A percentile compares a stretch with the other conserved stretches of the same genome.
Conservation (phyloP, 1,139 yeast genomes). For the Geotrichum siamense region DNA sequence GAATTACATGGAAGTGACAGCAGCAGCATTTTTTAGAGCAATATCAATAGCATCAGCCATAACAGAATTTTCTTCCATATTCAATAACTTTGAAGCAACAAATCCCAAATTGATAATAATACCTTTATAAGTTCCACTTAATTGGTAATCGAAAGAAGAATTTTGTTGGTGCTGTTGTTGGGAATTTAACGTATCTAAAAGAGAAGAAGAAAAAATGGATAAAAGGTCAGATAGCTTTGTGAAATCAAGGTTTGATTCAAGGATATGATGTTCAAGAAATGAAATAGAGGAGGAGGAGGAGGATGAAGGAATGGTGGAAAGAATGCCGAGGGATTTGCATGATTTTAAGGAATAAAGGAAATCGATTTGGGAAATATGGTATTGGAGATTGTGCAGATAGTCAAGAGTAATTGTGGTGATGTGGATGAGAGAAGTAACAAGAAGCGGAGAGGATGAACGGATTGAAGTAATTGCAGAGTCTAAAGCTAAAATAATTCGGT, state of each 20-base stretch:
- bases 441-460: background rate
- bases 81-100: slow-evolving; percentile 13
- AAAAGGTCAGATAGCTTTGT: slow-evolving; percentile 8
- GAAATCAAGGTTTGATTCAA: background rate
- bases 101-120: slow-evolving; percentile 17
- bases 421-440: background rate
- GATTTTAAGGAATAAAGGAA: slow-evolving; percentile 18
- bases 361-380: slow-evolving; percentile 11
- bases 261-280: slow-evolving; percentile 6
- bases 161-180: too few species aligned
- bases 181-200: slow-evolving; percentile 3
- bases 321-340: slow-evolving; percentile 22
- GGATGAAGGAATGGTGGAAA: slow-evolving; percentile 16
- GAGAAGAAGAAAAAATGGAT: slow-evolving; percentile 8
- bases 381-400: slow-evolving; percentile 5
- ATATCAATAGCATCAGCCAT: slow-evolving; percentile 8
- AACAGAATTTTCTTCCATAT: background rate
- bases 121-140: slow-evolving; percentile 7
- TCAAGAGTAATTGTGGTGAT: slow-evolving; percentile 11
- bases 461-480: slow-evolving; percentile 18
- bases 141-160: background rate
- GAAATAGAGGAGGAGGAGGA: background rate
- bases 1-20: background rate
- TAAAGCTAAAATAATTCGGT: slow-evolving; percentile 18
- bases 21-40: slow-evolving; percentile 16